phyloP scores from a whole-genome alignment of 2,329 filamentous ascomycete species.

The Dactylellina parvicollis region DNA sequence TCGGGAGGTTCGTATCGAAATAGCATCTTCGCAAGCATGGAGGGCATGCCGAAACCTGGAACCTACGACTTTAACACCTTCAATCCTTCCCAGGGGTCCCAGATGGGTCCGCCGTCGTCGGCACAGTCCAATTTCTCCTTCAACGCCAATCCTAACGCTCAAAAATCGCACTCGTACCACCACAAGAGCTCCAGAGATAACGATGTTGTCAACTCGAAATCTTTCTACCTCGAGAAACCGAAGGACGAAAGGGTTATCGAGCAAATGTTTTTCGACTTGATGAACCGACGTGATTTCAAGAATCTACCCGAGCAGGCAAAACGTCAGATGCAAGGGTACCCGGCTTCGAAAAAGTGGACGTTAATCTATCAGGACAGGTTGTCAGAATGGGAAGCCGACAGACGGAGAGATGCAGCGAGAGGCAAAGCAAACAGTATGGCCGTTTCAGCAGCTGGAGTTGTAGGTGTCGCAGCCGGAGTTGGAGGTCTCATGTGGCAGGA shows the following conservation, averaged over 20 bases:
- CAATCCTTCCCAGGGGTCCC: not conserved
- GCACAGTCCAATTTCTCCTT: conserved; percentile 44
- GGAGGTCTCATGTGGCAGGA: conserved; percentile 75
- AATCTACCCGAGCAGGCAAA: conserved; percentile 93
- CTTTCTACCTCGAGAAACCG: conserved; percentile 75
- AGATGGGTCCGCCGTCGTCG: conserved; percentile 22
- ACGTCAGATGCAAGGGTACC: conserved; percentile 95
- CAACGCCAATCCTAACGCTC: conserved; percentile 25
- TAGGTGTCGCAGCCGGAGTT: conserved; percentile 67
- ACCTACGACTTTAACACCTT: conserved; percentile 44
- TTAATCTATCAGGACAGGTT: conserved; percentile 93
- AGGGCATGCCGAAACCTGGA: conserved; percentile 45
- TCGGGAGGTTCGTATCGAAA: conserved; percentile 52
- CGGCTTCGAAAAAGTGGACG: conserved; percentile 95
- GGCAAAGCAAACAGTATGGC: conserved; percentile 73
- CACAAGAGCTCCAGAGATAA: conserved; percentile 31
- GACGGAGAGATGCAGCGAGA: conserved; percentile 82
- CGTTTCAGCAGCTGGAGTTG: conserved; percentile 39
- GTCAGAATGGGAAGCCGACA: conserved; percentile 91
- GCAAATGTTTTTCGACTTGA: conserved; percentile 88
- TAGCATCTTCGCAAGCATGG: conserved; percentile 52
- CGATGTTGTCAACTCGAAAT: conserved; percentile 63
- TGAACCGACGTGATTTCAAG: conserved; percentile 98
- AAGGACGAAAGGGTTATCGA: conserved; percentile 85
- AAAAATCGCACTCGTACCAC: conserved; percentile 30